Conservation (phyloP, 2,329 filamentous ascomycete genomes). For the Paraphaeosphaeria sporulosa region DNA sequence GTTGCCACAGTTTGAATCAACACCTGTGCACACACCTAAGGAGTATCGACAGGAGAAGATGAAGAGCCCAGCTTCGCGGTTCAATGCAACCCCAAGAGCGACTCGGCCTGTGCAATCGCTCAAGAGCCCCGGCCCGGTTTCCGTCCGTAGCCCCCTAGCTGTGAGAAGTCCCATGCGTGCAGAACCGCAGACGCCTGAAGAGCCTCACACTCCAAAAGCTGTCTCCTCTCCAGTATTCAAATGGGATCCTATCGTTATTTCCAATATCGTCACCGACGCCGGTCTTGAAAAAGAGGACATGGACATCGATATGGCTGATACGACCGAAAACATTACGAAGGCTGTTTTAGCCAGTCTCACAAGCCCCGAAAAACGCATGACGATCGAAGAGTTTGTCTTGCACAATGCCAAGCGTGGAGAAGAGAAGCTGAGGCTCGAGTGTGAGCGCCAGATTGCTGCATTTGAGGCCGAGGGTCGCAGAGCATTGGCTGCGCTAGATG, state of each 20-base stretch:
- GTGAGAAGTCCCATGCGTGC: constrained; percentile 37
- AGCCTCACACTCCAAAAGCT: constrained; percentile 7
- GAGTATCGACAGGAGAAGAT: not conserved
- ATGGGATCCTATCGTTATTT: constrained; percentile 70
- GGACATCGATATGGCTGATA: constrained; percentile 21
- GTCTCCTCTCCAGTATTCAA: constrained; percentile 39
- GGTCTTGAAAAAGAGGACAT: constrained; percentile 41
- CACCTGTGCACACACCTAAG: constrained; percentile 65
- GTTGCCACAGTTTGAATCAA: constrained; percentile 46
- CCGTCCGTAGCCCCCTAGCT: constrained; percentile 41
- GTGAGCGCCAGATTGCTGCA: constrained; percentile 79
- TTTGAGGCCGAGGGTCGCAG: constrained; percentile 85
- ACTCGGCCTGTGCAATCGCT: constrained; percentile 18
- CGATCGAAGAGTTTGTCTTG: constrained; percentile 90
- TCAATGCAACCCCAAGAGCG: constrained; percentile 7
- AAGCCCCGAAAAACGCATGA: constrained; percentile 85
- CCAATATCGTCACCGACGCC: constrained; percentile 38
- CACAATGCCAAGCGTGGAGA: constrained; percentile 83
- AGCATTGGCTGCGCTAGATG: constrained; percentile 80
- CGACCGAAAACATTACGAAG: constrained; percentile 54
- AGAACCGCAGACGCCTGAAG: constrained; percentile 24
- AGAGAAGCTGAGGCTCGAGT: constrained; percentile 78
- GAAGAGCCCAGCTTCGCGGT: constrained; percentile 7
- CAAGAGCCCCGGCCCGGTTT: constrained; percentile 25
- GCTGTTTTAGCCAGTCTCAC: constrained; percentile 68